These are phyloP conservation scores for Macadamia integrifolia DNA, from an alignment of 164 flowering plant genomes.

Conservation along the genomic window DNA sequence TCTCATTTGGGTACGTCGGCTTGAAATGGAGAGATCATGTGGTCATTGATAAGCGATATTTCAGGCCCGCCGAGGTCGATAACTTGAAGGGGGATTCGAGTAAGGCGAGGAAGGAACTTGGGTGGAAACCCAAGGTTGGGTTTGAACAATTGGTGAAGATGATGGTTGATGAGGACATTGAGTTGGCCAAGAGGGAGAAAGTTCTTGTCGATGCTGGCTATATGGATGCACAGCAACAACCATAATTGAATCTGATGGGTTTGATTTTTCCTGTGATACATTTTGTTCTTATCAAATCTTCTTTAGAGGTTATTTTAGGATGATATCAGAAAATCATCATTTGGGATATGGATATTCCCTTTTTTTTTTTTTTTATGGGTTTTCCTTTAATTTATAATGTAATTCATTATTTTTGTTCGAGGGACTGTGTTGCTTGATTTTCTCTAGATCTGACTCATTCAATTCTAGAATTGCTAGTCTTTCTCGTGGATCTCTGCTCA, in stretches of 20 bases:
- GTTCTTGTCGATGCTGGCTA: conserved; percentile 97
- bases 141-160: conserved; percentile 90
- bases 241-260: conserved; percentile 27
- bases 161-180: conserved; percentile 96
- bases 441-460: conserved; percentile 7
- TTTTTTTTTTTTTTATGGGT: too few relatives aligned
- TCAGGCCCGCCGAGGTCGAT: conserved; percentile 92
- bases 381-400: neutral
- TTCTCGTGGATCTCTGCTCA: too few relatives aligned
- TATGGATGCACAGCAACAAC: conserved; percentile 95
- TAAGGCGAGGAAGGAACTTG: conserved; percentile 70
- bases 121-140: conserved; percentile 93
- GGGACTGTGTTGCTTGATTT: conserved; percentile 6
- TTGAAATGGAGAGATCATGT: conserved; percentile 91
- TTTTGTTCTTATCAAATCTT: neutral
- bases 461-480: neutral
- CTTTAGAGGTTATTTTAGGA: neutral
- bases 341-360: neutral
- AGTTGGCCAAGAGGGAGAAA: conserved; percentile 89
- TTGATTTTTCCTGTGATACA: neutral
- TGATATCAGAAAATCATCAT: neutral
- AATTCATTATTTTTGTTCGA: neutral
- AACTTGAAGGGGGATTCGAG: conserved; percentile 84
- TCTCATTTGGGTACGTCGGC: conserved; percentile 88
- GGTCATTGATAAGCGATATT: conserved; percentile 85